These are phyloP conservation scores for Glutinoglossum americanum DNA, from an alignment of 495 filamentous ascomycete species.

Conservation along the genomic window DNA sequence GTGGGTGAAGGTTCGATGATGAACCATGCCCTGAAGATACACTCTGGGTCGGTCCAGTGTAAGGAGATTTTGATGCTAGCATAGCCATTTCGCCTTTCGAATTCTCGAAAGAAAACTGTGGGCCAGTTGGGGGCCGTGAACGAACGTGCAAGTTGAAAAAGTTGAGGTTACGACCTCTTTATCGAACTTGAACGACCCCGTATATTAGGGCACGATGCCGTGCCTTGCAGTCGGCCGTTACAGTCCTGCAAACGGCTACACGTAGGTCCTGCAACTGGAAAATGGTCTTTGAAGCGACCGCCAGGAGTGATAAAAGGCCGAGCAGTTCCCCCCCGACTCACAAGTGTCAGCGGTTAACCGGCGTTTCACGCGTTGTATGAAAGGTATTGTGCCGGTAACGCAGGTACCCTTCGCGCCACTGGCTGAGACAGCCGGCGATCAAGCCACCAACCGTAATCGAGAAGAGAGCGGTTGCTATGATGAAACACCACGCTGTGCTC, in stretches of 20 bases:
- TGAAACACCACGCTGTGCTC: not conserved
- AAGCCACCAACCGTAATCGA: not conserved
- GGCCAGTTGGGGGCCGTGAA: not conserved
- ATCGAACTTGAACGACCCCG: not conserved
- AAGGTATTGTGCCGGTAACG: not conserved
- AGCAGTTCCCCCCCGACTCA: not conserved
- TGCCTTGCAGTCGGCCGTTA: not conserved
- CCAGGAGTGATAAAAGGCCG: not conserved
- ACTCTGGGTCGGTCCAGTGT: constrained; percentile 35
- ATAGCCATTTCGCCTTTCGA: constrained; percentile 39
- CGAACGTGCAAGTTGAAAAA: not conserved
- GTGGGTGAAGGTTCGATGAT: constrained; percentile 22
- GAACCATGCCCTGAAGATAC: constrained; percentile 32
- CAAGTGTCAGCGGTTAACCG: not conserved
- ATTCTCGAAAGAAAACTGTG: not conserved
- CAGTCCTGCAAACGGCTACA: not conserved
- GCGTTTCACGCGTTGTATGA: not conserved
- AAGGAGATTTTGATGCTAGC: constrained; percentile 69
- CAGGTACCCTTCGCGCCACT: constrained; percentile 1
- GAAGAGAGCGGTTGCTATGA: not conserved
- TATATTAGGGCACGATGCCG: not conserved
- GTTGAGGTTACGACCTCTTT: not conserved
- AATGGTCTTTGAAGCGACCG: not conserved
- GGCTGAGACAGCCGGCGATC: not conserved
- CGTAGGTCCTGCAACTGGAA: not conserved